Base-by-base conservation (phyloP, 2,329 filamentous ascomycete species). In the Beauveria sp. region DNA sequence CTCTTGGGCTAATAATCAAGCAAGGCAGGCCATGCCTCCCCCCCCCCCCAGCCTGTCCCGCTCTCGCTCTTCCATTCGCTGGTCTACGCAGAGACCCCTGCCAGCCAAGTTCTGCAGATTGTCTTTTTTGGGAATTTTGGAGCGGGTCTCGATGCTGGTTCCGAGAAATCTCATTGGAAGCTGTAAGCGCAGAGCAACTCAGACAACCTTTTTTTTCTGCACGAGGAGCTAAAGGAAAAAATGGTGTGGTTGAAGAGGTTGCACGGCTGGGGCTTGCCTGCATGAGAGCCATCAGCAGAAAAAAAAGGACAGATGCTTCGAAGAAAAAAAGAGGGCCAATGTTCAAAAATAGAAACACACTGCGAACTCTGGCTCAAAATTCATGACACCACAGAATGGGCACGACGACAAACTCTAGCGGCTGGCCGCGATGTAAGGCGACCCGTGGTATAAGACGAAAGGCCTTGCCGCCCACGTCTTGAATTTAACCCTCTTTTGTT, bases 401-500 rank as follows among this genome's bases (percentile, higher is more conserved):
- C 31, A 34, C 31, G 10, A 34, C 31, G 31, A 34, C 10, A 9
- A 31, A 31, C 28, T 31, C 54, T 9, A 42, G 59, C 55, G 40
- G 24, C 22, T 69, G 78, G 77, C 68, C 76, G 68, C 72, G 68
- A 72, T 70, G 69, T 71, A 71, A 70, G 71, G 75, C 77, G 75
- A 34, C 31, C 79, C 76, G 79, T 73, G 76, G 82, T 84, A 84
- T 84, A 84, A 84, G 81, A 75, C 79, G 79, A 79, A 78, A 75
- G 74, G 74, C 76, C 73, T 77, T 74, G 76, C 75, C 73, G 69
- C 71, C 67, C 67, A 69, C 65, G 63, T 70, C 20, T 34, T 61
- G 69, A 73, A 74, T 74, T 77, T 75, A 74, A 71, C 72, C 72
- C 72, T 75, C 69, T 20, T 74, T 74, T 73, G 69, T 70, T 68